Conservation (phyloP, 352 stramenopile species). For the Peronospora farinosa region DNA sequence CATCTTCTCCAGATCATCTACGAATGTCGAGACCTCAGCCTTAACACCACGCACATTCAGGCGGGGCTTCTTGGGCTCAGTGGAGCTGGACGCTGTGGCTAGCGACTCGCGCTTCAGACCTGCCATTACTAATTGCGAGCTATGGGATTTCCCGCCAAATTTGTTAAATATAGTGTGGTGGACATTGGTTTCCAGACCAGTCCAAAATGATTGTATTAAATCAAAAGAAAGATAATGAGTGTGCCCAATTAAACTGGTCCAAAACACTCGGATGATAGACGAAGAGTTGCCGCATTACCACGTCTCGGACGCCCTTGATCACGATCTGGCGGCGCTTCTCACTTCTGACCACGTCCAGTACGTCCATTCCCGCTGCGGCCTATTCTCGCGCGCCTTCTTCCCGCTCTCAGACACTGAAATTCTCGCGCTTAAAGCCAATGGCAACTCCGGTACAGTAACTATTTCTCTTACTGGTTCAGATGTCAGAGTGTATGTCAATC, state of each 20-base stretch:
- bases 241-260: slow-evolving; percentile 2
- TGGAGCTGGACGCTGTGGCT: neutral
- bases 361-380: slow-evolving; percentile 11
- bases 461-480: slow-evolving; percentile 6
- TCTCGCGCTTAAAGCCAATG: slow-evolving; percentile 42
- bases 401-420: slow-evolving; percentile 48
- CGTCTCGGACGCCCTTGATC: neutral
- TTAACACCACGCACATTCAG: slow-evolving; percentile 26
- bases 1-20: slow-evolving; percentile 55
- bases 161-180: slow-evolving; percentile 1
- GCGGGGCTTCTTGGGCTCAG: slow-evolving; percentile 33
- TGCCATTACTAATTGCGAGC: slow-evolving; percentile 17
- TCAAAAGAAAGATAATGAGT: neutral
- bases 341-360: slow-evolving; percentile 31
- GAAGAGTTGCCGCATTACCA: neutral
- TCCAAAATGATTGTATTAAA: slow-evolving; percentile 4
- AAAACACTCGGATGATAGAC: neutral
- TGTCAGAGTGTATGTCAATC: neutral
- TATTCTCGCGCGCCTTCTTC: slow-evolving; percentile 24
- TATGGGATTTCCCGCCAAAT: slow-evolving; percentile 18
- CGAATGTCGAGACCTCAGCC: slow-evolving; percentile 34
- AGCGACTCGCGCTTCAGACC: slow-evolving; percentile 33
- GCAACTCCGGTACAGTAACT: slow-evolving; percentile 47
- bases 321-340: slow-evolving; percentile 20
- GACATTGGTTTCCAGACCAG: slow-evolving; percentile 1